Percentiles rank a stretch among this genome's conserved stretches.
These are phyloP conservation scores for Rhizophora mangle DNA, from an alignment of 345 rosid genomes.

Conservation along the genomic window DNA sequence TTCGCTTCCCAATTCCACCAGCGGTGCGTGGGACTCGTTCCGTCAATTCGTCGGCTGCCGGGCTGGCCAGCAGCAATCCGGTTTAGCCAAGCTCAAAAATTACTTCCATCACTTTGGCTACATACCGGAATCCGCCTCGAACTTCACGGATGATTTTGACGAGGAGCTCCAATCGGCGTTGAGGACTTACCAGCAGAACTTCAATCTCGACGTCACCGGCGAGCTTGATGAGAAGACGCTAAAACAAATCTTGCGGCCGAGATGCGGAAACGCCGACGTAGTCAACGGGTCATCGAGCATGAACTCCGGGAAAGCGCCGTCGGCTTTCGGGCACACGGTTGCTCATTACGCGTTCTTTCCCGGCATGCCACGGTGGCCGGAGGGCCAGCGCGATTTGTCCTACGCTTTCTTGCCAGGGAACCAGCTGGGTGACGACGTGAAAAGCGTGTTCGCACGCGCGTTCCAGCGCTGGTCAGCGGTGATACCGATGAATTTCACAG, in stretches of 20 bases:
- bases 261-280: conserved; percentile 88
- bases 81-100: conserved; percentile 61
- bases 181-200: conserved; percentile 67
- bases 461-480: conserved; percentile 70
- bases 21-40: conserved; percentile 63
- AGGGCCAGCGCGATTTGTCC: conserved; percentile 40
- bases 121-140: conserved; percentile 33
- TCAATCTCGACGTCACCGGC: conserved; percentile 69
- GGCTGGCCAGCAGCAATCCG: conserved; percentile 51
- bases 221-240: conserved; percentile 62
- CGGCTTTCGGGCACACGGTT: conserved; percentile 33
- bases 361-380: conserved; percentile 72
- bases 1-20: conserved; percentile 12
- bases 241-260: conserved; percentile 53
- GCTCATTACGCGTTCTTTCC: conserved; percentile 68
- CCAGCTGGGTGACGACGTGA: conserved; percentile 40
- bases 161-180: conserved; percentile 55
- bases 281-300: conserved; percentile 76
- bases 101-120: conserved; percentile 82
- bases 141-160: conserved; percentile 73
- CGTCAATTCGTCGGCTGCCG: conserved; percentile 56
- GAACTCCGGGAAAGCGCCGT: conserved; percentile 53
- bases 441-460: conserved; percentile 64
- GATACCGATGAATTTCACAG: conserved; percentile 61
- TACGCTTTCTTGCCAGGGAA: conserved; percentile 60